Evolutionary conservation across 805 yeast genomes (phyloP), one percentile per base, ranked within the genome.

Genomic region (Zygoascus tannicola): DNA sequence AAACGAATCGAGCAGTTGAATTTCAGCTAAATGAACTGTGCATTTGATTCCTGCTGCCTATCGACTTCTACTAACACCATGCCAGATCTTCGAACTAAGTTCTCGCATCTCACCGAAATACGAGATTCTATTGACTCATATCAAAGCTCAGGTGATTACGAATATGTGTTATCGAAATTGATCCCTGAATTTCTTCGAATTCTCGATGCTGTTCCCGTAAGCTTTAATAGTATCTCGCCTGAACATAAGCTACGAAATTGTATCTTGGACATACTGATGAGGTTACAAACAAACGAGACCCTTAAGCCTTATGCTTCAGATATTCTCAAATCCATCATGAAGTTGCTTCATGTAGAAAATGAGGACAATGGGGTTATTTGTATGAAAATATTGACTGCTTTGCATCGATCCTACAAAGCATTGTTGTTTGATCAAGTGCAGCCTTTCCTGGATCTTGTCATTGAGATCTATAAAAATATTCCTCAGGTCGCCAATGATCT

Each of bases 301-400:
- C 78, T 86, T 56, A 81, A 80, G 56, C 83, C 83, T 0, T 79
- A 78, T 59, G 78, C 88, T 1, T 65, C 66, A 28, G 70, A 69
- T 32, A 71, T 86, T 16, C 66, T 84, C 54, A 80, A 75, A 30
- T 65, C 71, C 7, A 65, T 90, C 43, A 76, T 80, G 54, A 61
- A 67, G 19, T 66, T 82, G 12, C 67, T 90, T 46, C 76, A 74
- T 16, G 69, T 66, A 14, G 99, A 94, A 57, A 92, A 92, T 59
- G 99, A 94, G 62, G 97, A 88, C 49, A 92, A 92, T 60, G 97
- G 97, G 41, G 85, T 87, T 1, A 69, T 86, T 41, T 82, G 94
- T 60, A 78, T 92, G 82, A 87, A 85, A 58, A 80, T 86, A 44
- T 71, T 88, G 40, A 85, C 97, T 15, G 75, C 82, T 23, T 66